Conservation (phyloP, 441 rosid species). For the Lagerstroemia fauriei region DNA sequence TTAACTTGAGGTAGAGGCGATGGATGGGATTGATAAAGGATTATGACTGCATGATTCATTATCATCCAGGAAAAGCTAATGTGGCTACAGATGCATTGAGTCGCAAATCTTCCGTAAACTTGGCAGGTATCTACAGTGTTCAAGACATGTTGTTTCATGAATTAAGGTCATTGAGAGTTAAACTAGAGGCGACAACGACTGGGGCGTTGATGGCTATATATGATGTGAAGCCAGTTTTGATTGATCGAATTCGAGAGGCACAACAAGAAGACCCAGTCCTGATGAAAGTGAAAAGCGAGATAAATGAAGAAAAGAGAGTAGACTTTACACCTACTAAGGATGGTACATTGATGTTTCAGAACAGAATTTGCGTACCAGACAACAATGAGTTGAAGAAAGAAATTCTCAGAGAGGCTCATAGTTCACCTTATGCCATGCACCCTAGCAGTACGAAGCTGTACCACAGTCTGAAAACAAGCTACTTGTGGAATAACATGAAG, state of each 20-base stretch:
- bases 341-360: neutral
- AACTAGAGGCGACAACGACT: too few relatives aligned
- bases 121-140: too few relatives aligned
- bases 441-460: neutral
- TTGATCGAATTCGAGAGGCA: neutral
- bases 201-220: too few relatives aligned
- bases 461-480: neutral
- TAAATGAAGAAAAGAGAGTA: neutral
- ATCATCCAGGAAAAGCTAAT: neutral
- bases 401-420: neutral
- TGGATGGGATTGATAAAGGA: neutral
- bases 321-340: neutral
- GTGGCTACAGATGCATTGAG: neutral
- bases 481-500: neutral
- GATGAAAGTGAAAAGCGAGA: neutral
- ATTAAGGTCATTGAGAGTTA: too few relatives aligned
- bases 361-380: neutral
- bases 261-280: neutral
- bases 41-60: neutral
- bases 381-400: neutral
- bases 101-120: neutral
- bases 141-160: too few relatives aligned
- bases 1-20: neutral
- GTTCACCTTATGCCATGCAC: neutral
- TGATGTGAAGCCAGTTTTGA: neutral